phyloP scores from a whole-genome alignment of 495 filamentous ascomycete species.

The Acidomyces sp. region DNA sequence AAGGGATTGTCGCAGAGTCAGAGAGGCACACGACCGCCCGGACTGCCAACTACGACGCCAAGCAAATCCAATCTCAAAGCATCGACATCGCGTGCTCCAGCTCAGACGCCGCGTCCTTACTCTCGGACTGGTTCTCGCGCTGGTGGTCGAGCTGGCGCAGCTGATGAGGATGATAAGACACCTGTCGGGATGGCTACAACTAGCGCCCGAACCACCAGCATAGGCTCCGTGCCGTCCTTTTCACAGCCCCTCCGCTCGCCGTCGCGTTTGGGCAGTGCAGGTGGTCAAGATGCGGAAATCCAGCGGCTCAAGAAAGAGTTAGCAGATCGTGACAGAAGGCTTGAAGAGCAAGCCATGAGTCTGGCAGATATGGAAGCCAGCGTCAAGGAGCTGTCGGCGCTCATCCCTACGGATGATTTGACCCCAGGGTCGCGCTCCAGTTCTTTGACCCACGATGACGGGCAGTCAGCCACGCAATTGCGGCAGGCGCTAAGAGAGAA shows the following conservation, averaged over 20 bases:
- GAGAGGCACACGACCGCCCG: conserved; percentile 33
- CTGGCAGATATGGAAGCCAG: conserved; percentile 76
- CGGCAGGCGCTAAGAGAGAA: conserved; percentile 78
- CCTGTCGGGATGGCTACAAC: conserved; percentile 42
- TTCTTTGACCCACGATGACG: conserved; percentile 45
- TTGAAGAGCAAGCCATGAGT: conserved; percentile 71
- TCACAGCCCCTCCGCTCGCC: conserved; percentile 18
- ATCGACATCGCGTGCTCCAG: conserved; percentile 9
- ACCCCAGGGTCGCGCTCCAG: conserved; percentile 28
- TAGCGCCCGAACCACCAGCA: conserved; percentile 22
- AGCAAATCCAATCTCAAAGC: conserved; percentile 39
- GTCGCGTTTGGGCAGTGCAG: conserved; percentile 11
- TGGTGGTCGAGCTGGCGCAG: conserved; percentile 19
- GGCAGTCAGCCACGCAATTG: conserved; percentile 62
- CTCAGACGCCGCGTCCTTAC: conserved; percentile 26
- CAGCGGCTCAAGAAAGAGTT: conserved; percentile 54
- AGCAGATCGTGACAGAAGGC: conserved; percentile 70
- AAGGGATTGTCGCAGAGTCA: conserved; percentile 32
- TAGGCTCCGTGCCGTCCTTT: conserved; percentile 16
- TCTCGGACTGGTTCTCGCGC: conserved; percentile 30
- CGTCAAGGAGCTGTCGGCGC: conserved; percentile 57
- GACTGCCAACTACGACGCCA: conserved; percentile 42
- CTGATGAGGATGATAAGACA: conserved; percentile 32
- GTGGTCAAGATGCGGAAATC: conserved; percentile 46
- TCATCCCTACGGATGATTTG: conserved; percentile 33